A percentile compares a stretch with the other conserved stretches of the same genome.
phyloP scores from a whole-genome alignment of 805 yeast genomes.

The Candida vartiovaarae region DNA sequence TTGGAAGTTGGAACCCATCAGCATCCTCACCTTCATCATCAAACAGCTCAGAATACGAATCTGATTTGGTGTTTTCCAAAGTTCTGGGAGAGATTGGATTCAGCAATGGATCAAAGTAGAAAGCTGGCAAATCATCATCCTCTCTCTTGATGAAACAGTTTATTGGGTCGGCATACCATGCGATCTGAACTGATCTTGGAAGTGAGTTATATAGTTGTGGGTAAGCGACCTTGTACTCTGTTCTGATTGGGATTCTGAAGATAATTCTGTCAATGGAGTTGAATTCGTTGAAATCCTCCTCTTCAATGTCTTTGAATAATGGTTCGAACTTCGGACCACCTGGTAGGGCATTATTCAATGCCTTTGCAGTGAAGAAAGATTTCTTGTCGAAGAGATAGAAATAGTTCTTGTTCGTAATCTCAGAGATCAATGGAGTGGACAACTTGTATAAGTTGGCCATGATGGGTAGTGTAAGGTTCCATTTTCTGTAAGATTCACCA shows the following conservation, averaged over 20 bases:
- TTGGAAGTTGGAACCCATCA: constrained; percentile 35
- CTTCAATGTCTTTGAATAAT: constrained; percentile 55
- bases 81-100: constrained; percentile 45
- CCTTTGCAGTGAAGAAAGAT: constrained; percentile 85
- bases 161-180: constrained; percentile 61
- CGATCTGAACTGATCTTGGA: constrained; percentile 55
- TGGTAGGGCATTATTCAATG: constrained; percentile 78
- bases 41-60: constrained; percentile 18
- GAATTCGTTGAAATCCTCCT: constrained; percentile 81
- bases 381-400: constrained; percentile 69
- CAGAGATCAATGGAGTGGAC: constrained; percentile 64
- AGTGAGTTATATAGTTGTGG: constrained; percentile 80
- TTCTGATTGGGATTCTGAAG: constrained; percentile 65
- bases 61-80: constrained; percentile 18
- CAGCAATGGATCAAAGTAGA: constrained; percentile 43
- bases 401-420: constrained; percentile 43
- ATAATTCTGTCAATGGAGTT: constrained; percentile 84
- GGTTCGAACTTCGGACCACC: constrained; percentile 98
- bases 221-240: constrained; percentile 82
- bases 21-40: constrained; percentile 29
- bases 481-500: constrained; percentile 70
- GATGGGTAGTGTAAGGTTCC: constrained; percentile 56
- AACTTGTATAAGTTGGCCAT: constrained; percentile 62
- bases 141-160: constrained; percentile 40
- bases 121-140: constrained; percentile 44